phyloP scores from a whole-genome alignment of 768 basidiomycete genomes.

The Daedalea quercina region DNA sequence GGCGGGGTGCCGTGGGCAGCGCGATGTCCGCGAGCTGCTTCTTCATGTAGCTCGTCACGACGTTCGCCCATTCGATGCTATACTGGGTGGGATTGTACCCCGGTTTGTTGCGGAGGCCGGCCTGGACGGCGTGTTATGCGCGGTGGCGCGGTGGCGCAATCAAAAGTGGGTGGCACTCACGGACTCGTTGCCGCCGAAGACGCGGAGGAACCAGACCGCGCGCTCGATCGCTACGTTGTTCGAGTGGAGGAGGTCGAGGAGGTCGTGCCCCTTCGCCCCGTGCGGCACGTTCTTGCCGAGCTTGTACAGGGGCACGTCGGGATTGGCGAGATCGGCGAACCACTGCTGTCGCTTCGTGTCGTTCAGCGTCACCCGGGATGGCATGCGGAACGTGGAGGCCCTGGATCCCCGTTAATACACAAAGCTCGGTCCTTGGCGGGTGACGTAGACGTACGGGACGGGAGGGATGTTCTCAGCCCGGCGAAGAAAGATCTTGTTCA shows the following conservation, averaged over 20 bases:
- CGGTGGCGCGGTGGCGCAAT: background rate
- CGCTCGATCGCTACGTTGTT: conserved; percentile 74
- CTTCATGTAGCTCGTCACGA: conserved; percentile 75
- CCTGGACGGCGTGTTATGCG: conserved; percentile 30
- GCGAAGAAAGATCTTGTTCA: conserved; percentile 69
- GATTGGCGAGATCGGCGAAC: conserved; percentile 79
- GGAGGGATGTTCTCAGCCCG: conserved; percentile 48
- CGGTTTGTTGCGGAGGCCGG: conserved; percentile 71
- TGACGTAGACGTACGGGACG: conserved; percentile 53
- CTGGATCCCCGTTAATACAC: background rate
- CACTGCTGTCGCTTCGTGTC: conserved; percentile 75
- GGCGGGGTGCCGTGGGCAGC: conserved; percentile 71
- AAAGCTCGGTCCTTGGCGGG: background rate
- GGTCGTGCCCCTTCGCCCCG: conserved; percentile 78
- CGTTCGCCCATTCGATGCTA: conserved; percentile 79
- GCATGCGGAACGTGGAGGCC: conserved; percentile 67
- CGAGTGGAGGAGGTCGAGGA: conserved; percentile 71
- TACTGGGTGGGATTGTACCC: conserved; percentile 79
- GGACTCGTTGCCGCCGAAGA: conserved; percentile 84
- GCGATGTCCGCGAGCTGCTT: conserved; percentile 77
- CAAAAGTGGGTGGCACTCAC: conserved; percentile 38
- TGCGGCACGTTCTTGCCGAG: conserved; percentile 83
- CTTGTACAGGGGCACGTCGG: conserved; percentile 73
- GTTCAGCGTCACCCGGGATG: conserved; percentile 75
- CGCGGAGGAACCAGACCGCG: conserved; percentile 84